These are phyloP conservation scores for Dendrothele bispora DNA, from an alignment of 768 basidiomycete species.

Conservation along the genomic window DNA sequence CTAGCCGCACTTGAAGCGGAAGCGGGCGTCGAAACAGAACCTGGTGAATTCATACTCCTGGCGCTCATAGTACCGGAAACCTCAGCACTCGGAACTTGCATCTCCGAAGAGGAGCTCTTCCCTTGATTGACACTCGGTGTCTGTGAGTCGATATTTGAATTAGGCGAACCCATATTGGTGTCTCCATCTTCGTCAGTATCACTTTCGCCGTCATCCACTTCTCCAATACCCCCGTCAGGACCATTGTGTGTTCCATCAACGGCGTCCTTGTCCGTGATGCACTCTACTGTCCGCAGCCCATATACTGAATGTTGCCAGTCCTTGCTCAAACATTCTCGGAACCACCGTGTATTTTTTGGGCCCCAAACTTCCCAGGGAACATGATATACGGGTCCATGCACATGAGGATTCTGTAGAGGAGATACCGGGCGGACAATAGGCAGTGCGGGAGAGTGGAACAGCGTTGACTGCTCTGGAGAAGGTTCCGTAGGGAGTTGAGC, in stretches of 20 bases:
- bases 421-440: conserved; percentile 9
- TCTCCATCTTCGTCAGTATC: conserved; percentile 4
- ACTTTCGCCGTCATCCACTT: background rate
- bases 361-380: conserved; percentile 55
- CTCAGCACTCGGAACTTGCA: too few species aligned
- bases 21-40: too few species aligned
- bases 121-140: too few species aligned
- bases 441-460: conserved; percentile 7
- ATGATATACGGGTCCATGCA: conserved; percentile 11
- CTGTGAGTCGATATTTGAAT: too few species aligned
- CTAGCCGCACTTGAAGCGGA: too few species aligned
- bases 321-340: conserved; percentile 45
- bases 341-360: conserved; percentile 52
- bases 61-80: too few species aligned
- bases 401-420: conserved; percentile 18
- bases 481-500: too few species aligned
- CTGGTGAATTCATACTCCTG: too few species aligned
- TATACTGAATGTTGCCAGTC: conserved; percentile 59
- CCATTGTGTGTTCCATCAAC: conserved; percentile 1
- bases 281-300: conserved; percentile 51
- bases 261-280: conserved; percentile 20
- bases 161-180: too few species aligned
- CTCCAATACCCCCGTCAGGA: conserved; percentile 5
- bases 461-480: conserved; percentile 2
- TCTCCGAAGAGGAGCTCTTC: too few species aligned